Evolutionary conservation across 306 rosid genomes (phyloP).

Genomic region (Cucumis hystrix): DNA sequence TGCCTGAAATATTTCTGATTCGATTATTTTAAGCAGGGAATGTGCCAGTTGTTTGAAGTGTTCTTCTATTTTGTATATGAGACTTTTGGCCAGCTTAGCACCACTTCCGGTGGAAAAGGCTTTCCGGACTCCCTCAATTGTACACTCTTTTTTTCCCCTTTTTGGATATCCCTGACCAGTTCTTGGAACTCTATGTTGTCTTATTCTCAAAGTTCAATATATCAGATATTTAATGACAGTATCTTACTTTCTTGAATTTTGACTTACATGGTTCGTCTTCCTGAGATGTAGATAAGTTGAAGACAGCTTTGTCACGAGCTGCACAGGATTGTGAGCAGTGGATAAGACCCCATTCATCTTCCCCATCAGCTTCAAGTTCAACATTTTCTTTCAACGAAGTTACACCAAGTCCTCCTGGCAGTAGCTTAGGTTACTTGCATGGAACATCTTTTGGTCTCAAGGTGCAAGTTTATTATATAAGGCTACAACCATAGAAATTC

Average conservation of each 20-base stretch:
- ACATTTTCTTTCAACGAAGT: constrained; percentile 47
- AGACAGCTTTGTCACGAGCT: constrained; percentile 73
- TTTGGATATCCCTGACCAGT: not conserved
- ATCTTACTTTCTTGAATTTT: constrained; percentile 13
- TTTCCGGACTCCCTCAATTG: constrained; percentile 47
- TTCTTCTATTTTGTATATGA: constrained; percentile 67
- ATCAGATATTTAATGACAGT: not conserved
- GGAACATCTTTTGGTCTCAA: constrained; percentile 61
- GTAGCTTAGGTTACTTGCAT: constrained; percentile 33
- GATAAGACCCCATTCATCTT: constrained; percentile 45
- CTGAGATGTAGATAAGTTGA: constrained; percentile 67
- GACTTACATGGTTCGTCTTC: constrained; percentile 11
- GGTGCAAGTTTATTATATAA: constrained; percentile 29
- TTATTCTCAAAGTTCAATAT: constrained; percentile 6
- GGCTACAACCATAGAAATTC: not conserved
- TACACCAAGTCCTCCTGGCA: constrained; percentile 51
- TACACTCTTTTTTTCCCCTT: constrained; percentile 11
- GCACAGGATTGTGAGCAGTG: constrained; percentile 80
- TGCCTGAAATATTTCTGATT: constrained; percentile 12
- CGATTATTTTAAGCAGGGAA: constrained; percentile 68
- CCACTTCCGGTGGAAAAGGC: constrained; percentile 58
- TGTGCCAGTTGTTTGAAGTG: constrained; percentile 82
- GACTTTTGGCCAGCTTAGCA: constrained; percentile 71
- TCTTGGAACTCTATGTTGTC: not conserved
- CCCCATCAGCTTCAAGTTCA: constrained; percentile 40